Percentiles rank a stretch among this genome's conserved stretches.
Evolutionary conservation across 768 basidiomycete genomes (phyloP).

Genomic region (Suillus placidus): DNA sequence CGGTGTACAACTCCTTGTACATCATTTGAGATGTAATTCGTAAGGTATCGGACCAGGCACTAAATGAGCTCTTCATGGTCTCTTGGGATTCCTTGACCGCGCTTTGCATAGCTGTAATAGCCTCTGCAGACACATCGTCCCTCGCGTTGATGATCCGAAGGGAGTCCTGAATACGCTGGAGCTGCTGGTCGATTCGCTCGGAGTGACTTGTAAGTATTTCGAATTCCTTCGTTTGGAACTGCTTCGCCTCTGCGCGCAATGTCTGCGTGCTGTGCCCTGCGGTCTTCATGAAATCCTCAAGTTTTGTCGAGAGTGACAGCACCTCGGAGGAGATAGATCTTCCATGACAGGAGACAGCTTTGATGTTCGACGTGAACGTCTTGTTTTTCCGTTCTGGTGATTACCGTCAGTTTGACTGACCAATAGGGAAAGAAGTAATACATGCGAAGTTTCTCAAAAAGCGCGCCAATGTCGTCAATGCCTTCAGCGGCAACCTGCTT

Average conservation of each 20-base stretch:
- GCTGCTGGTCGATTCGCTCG: slow-evolving; percentile 57
- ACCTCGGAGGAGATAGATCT: slow-evolving; percentile 58
- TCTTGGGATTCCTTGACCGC: slow-evolving; percentile 56
- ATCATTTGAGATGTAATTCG: slow-evolving; percentile 49
- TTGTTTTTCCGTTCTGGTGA: slow-evolving; percentile 70
- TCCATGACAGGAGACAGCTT: slow-evolving; percentile 64
- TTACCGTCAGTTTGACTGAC: slow-evolving; percentile 14
- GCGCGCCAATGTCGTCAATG: slow-evolving; percentile 63
- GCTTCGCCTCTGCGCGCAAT: slow-evolving; percentile 58
- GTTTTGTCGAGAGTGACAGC: slow-evolving; percentile 53
- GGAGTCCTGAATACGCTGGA: slow-evolving; percentile 54
- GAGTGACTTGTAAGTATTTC: slow-evolving; percentile 54
- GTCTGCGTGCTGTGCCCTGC: slow-evolving; percentile 55
- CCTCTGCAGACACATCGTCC: slow-evolving; percentile 56
- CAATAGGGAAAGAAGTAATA: slow-evolving; percentile 3
- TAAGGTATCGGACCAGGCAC: slow-evolving; percentile 58
- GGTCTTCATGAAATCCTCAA: slow-evolving; percentile 63
- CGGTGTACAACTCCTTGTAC: slow-evolving; percentile 48
- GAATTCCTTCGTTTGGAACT: slow-evolving; percentile 58
- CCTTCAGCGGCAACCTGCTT: slow-evolving; percentile 69
- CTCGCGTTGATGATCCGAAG: slow-evolving; percentile 58
- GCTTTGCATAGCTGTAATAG: slow-evolving; percentile 49
- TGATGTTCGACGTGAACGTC: slow-evolving; percentile 64
- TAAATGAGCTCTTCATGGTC: slow-evolving; percentile 53
- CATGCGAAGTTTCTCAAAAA: slow-evolving; percentile 87